Base-by-base conservation (phyloP, 2,329 filamentous ascomycete species). In the Cercospora citrullina region DNA sequence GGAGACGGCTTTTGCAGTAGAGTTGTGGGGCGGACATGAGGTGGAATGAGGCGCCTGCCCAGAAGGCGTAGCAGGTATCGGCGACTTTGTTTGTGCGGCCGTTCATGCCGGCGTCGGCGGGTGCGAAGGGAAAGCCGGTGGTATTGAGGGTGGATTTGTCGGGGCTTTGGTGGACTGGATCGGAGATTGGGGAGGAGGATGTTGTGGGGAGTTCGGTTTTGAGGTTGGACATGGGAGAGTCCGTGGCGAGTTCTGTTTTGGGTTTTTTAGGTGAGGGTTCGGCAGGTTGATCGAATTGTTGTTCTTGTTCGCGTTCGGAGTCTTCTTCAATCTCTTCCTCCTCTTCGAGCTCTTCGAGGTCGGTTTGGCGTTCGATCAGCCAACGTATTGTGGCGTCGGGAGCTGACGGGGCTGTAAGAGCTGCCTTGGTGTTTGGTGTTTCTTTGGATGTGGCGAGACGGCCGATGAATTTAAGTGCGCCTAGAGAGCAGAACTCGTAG, bases 31-130 rank as follows among this genome's bases (percentile, higher is more conserved):
- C 71, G 55, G 71, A 28, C 63, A 75, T 67, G 10, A 76, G 73
- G 61, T 75, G 69, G 31, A 74, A 78, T 61, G 93, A 88, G 1
- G 88, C 93, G 4, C 86, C 85, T 0, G 92, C 92, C 95, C 95
- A 99, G 84, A 94, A 99, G 23, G 89, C 90, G 79, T 99, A 99
- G 81, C 95, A 99, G 0, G 95, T 98, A 80, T 99, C 95, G 9
- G 92, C 91, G 59, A 90, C 86, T 79, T 99, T 99, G 82, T 97
- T 97, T 77, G 88, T 89, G 60, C 95, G 89, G 28, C 95, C 95
- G 75, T 96, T 97, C 81, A 96, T 93, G 9, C 94, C 95, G 1
- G 92, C 73, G 45, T 68, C 70, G 26, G 63, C 28, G 36, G 66
- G 57, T 18, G 63, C 60, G 18, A 66, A 58, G 5, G 31, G 58